Evolutionary conservation across 169 alveolate genomes (phyloP), one percentile per base, ranked within the genome.

Genomic region (Cryptosporidium viatorum): DNA sequence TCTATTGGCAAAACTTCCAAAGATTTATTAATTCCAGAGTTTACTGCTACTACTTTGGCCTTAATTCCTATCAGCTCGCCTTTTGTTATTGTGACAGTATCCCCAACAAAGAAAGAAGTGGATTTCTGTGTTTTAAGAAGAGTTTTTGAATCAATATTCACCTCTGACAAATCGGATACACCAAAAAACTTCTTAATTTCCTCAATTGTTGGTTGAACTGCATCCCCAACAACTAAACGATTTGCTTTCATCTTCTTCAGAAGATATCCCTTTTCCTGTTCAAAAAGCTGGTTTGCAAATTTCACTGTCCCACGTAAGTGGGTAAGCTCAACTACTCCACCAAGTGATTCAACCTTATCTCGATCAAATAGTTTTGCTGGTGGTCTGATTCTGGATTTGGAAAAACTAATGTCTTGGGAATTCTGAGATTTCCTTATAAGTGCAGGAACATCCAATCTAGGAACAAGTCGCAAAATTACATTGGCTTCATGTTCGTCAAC

Each of bases 261-360:
- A n/a, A 95, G 69, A 69, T 93, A 93, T 21, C 97, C 97, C 48
- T 93, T 91, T 69, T 95, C 97, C 23, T 59, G 70, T 71, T 92
- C 94, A 86, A 95, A 95, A 33, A 94, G 92, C 92, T 92, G 92
- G 52, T 94, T 94, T 86, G 93, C 93, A 86, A 94, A 95, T 33
- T 94, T 92, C 67, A 92, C 91, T n/a, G 97, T 95, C 31, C 97
- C 95, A 21, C 96, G 96, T 50, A 92, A 84, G 39, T 94, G 89
- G 1, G 96, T 96, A 18, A 91, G 95, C 67, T 95, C 97, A 43
- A 95, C 94, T 21, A 94, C 86, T 21, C 97, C 97, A 9, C 97
- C 97, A 58, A 71, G 91, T 51, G 91, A 92, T 86, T 95, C 97
- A 4, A 95, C 85, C 59, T 91, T 94, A 23, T 94, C 96, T 67